Conservation (phyloP, 805 yeast genomes). For the Brettanomyces bruxellensis region DNA sequence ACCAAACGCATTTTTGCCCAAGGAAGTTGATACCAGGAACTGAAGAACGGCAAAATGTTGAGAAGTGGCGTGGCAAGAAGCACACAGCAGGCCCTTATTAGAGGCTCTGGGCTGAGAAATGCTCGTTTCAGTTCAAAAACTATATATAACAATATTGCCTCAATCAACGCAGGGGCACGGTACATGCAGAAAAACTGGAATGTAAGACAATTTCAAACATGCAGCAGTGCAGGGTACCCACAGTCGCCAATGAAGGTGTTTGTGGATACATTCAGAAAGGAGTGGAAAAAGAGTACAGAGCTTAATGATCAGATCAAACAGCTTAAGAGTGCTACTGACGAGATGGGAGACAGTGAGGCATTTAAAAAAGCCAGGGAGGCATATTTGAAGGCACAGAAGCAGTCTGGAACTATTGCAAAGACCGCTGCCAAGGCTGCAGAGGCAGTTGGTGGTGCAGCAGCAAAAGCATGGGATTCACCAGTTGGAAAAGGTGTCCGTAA, state of each 20-base stretch:
- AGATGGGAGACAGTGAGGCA: constrained; percentile 89
- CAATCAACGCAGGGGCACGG: too few species aligned
- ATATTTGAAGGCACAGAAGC: constrained; percentile 71
- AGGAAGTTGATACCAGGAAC: too few species aligned
- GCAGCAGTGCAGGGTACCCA: neutral
- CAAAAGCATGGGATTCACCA: constrained; percentile 93
- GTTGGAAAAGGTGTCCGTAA: constrained; percentile 84
- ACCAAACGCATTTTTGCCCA: too few species aligned
- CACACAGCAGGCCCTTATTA: too few species aligned
- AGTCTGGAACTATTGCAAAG: constrained; percentile 50
- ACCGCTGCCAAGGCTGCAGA: constrained; percentile 86
- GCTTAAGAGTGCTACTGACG: constrained; percentile 90
- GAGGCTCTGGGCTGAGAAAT: too few species aligned
- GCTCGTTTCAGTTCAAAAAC: too few species aligned
- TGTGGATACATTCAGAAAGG: constrained; percentile 82
- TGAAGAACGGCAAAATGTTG: too few species aligned
- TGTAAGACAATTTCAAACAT: too few species aligned
- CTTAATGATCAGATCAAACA: constrained; percentile 90
- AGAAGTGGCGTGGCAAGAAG: too few species aligned
- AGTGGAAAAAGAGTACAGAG: constrained; percentile 86
- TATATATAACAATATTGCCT: too few species aligned
- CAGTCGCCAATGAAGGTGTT: constrained; percentile 85
- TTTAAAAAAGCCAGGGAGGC: constrained; percentile 91
- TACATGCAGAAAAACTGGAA: too few species aligned
- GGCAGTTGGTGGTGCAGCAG: constrained; percentile 82